A percentile compares a stretch with the other conserved stretches of the same genome.
These are phyloP conservation scores for Vairimorpha apis DNA, from an alignment of 371 early-diverging fungal species.

Conservation along the genomic window DNA sequence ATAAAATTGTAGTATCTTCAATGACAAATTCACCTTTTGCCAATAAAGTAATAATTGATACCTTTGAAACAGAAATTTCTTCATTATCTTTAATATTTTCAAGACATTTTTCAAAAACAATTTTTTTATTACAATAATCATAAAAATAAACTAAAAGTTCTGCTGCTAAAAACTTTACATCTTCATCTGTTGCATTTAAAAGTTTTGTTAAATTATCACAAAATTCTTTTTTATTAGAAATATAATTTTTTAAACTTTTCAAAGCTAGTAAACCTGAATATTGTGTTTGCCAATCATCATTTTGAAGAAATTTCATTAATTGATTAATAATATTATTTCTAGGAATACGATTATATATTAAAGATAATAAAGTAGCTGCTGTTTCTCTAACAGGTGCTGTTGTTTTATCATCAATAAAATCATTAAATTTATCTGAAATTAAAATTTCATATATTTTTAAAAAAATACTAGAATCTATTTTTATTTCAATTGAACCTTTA, in stretches of 20 bases:
- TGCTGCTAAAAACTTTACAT: slow-evolving; percentile 60
- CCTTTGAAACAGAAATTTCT: slow-evolving; percentile 55
- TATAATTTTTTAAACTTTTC: slow-evolving; percentile 28
- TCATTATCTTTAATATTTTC: slow-evolving; percentile 52
- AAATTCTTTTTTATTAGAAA: slow-evolving; percentile 22
- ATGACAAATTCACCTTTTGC: slow-evolving; percentile 13
- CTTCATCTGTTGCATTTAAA: slow-evolving; percentile 57
- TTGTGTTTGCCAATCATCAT: slow-evolving; percentile 61
- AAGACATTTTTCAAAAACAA: slow-evolving; percentile 48
- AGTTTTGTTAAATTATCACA: slow-evolving; percentile 31
- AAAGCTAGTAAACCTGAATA: slow-evolving; percentile 59
- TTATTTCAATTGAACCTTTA: slow-evolving; percentile 36
- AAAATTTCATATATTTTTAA: slow-evolving; percentile 56
- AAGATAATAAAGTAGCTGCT: slow-evolving; percentile 47
- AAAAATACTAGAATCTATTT: slow-evolving; percentile 29
- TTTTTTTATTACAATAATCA: background rate
- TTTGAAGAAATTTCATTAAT: slow-evolving; percentile 39
- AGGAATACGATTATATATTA: slow-evolving; percentile 43
- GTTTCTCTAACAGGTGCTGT: slow-evolving; percentile 61
- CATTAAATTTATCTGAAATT: slow-evolving; percentile 61
- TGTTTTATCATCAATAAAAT: slow-evolving; percentile 60
- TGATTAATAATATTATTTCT: slow-evolving; percentile 28
- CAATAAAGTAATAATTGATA: slow-evolving; percentile 49
- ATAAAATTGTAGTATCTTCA: slow-evolving; percentile 24
- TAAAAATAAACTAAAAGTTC: slow-evolving; percentile 46